Conservation (phyloP, 2,329 filamentous ascomycete species). For the Paecilomyces fulvus region DNA sequence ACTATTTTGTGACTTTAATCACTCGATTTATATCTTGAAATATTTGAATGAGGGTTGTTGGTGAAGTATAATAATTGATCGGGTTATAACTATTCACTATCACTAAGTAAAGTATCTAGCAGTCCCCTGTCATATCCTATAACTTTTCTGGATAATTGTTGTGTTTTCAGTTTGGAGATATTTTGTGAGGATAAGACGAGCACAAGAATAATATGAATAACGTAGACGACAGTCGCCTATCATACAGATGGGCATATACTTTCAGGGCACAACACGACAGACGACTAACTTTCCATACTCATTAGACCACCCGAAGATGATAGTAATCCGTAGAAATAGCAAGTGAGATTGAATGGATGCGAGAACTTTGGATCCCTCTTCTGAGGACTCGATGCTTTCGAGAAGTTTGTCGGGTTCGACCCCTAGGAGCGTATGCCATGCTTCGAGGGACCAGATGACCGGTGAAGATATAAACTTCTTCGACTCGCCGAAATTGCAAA, state of each 20-base stretch:
- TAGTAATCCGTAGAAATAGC: conserved; percentile 7
- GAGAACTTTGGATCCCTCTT: conserved; percentile 1
- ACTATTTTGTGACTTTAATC: no score
- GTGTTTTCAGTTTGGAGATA: no score
- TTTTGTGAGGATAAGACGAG: no score
- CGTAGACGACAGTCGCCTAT: neutral
- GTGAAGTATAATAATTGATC: no score
- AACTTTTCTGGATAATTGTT: no score
- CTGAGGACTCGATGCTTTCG: neutral
- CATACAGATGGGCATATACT: neutral
- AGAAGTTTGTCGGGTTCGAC: conserved; percentile 29
- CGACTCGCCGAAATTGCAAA: neutral
- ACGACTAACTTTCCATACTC: conserved; percentile 5
- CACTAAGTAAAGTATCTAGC: no score
- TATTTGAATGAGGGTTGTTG: no score
- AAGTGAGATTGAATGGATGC: conserved; percentile 4
- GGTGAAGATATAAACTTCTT: conserved; percentile 26
- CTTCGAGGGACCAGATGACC: conserved; percentile 35
- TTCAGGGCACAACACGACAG: conserved; percentile 5
- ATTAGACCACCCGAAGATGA: conserved; percentile 8
- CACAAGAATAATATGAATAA: no score
- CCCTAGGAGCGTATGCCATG: conserved; percentile 41
- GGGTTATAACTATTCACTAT: no score
- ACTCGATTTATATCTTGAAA: no score
- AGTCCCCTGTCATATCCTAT: neutral